These are phyloP conservation scores for Cornus florida DNA, from an alignment of 148 eudicot genomes.

Conservation along the genomic window DNA sequence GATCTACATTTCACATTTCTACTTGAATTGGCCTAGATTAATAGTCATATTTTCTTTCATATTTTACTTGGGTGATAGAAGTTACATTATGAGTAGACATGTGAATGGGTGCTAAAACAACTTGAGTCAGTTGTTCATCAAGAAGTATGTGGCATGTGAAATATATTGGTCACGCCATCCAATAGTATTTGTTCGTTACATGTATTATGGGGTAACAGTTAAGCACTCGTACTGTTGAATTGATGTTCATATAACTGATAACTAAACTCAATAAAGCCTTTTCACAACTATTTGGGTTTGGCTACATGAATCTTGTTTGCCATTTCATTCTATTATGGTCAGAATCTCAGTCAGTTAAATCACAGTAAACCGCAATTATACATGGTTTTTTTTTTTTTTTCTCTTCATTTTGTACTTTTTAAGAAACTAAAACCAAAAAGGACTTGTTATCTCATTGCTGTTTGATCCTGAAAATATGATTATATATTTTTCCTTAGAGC, in stretches of 20 bases:
- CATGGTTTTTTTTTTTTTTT: too few species aligned
- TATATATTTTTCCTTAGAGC: not conserved
- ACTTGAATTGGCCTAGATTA: not conserved
- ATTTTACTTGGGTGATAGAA: not conserved
- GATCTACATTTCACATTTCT: not conserved
- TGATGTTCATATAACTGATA: not conserved
- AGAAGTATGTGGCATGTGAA: too few species aligned
- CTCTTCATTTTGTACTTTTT: too few species aligned
- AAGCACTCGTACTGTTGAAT: not conserved
- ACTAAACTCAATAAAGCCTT: too few species aligned
- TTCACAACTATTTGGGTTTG: too few species aligned
- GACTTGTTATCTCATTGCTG: not conserved
- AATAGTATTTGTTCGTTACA: not conserved
- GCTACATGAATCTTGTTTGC: too few species aligned
- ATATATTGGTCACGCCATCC: too few species aligned
- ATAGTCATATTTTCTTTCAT: not conserved
- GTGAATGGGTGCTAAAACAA: not conserved
- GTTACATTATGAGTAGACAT: not conserved
- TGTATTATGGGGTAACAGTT: not conserved
- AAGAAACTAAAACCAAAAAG: not conserved
- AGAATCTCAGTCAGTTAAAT: too few species aligned
- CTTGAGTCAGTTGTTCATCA: too few species aligned
- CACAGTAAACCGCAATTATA: not conserved
- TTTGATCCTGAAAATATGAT: not conserved
- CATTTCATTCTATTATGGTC: too few species aligned